Evolutionary conservation across 441 rosid species (phyloP), one percentile per base, ranked within the genome.

Genomic region (Erysimum cheiri): DNA sequence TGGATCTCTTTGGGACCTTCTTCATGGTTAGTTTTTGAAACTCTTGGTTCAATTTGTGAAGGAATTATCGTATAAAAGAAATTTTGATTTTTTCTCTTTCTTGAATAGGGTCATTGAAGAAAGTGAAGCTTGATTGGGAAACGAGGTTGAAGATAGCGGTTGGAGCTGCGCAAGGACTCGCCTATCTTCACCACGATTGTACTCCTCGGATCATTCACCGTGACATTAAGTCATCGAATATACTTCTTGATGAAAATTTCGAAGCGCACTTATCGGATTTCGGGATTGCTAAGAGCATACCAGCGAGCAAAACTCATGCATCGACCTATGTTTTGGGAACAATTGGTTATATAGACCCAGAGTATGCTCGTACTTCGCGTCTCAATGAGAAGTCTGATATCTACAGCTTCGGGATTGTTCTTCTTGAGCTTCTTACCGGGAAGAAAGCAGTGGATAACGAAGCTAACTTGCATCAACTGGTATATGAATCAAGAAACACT

Each of bases 121-220:
- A 95, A 78, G 97, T 92, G 26, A 95, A 88, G 75, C 88, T 95
- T 55, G 93, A 90, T 46, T 95, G 98, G 99, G 98, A 95, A 36
- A 85, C 98, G 4, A 85, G 99, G 60, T 40, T 95, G 80, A 90
- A 78, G 60, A 80, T 92, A 71, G 96, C 96, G 0, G 96, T 92
- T 55, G 98, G 99, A 47, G 91, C 97, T 59, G 96, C 98, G 0
- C 96, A 89, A 74, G 99, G 99, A 56, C 93, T 95, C 33, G 91
- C 96, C 0, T 92, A 95, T 78, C 98, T 95, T 75, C 99, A 95
- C 69, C 99, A 95, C 40, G 98, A 95, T 54, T 95, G 99, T 78
- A 87, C 78, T 55, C 99, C 98, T 0, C 66, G 98, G 41, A 90
- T 95, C 39, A 82, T 95, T 55, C 99, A 94, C 59, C 73, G 99